Base-by-base conservation (phyloP, 176 grass and related monocot genomes). In the Aegilops speltoides region DNA sequence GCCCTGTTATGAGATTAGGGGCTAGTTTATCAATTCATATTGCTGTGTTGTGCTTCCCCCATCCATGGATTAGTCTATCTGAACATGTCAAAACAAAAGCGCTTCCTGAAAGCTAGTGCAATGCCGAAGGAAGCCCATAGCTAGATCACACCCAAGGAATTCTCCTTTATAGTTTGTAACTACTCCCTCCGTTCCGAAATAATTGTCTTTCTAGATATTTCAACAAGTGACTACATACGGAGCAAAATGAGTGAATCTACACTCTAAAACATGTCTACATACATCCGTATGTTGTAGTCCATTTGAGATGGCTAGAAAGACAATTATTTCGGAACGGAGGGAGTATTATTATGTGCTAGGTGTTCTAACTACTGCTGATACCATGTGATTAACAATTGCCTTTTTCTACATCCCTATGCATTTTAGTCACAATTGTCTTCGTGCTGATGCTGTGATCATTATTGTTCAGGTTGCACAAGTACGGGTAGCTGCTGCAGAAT, bases 391-490 rank as follows among this genome's bases (percentile, higher is more conserved):
- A 36, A 29, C 12, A 73, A 32, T 54, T 13, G 0, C 14, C 31
- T 6, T 67, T 82, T 15, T 28, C 7, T 65, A 48, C 25, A 41
- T 83, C 56, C 79, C 10, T 73, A 59, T 74, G 25, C 13, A 79
- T 79, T 78, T 17, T 41, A 61, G 40, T 81, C 29, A 88, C 32
- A 61, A 28, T 37, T 31, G 65, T 16, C 62, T 69, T 89, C 13
- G n/a, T 72, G 26, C 34, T 88, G 68, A 82, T 89, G 29, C 40
- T 83, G 16, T 88, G 45, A 15, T 79, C 37, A 68, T 87, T 81
- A 64, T 91, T 89, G 43, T 80, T 83, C 81, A 98, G 96, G 93
- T 98, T 86, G 82, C 89, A 84, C 96, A 98, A 92, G 88, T 91
- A 79, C 88, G 93, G 82, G 65, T 95, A 73, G 85, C 89, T 86